Evolutionary conservation across 2,329 filamentous ascomycete species (phyloP), one percentile per base, ranked within the genome.

Genomic region (Pseudocercospora eumusae): DNA sequence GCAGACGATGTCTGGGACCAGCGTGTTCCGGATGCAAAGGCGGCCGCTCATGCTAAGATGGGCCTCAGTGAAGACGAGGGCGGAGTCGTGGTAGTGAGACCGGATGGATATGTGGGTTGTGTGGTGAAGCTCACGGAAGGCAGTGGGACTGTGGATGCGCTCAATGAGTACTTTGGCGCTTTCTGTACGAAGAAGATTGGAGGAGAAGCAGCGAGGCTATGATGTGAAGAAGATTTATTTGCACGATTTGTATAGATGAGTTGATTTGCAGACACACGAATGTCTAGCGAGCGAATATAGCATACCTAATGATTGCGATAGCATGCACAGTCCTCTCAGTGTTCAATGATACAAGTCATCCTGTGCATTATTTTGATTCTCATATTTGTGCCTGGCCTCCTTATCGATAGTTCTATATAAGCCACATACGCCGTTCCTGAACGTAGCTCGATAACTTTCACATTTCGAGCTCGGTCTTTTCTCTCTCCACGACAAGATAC

Each of bases 101-200:
- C 93, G 0, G 92, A 96, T 75, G 92, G 92, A 7, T 95, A 96
- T 75, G 88, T 96, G 27, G 91, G 89, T 21, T 83, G 91, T 64
- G 89, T 92, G 3, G 84, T 90, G 10, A 82, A 82, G 69, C 79
- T 97, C 21, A 87, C 85, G 1, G 88, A 93, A 75, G 93, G 92
- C 0, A 85, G 78, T 61, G 91, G 86, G 15, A 96, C 92, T 0
- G 86, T 91, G 0, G 90, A 96, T 70, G 91, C 95, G 15, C 78
- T 97, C 69, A 91, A 97, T 72, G 82, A 84, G 66, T 97, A 96
- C 75, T 97, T 96, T 77, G 82, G 83, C 4, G 76, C 86, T 0
- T 93, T 96, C 69, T 84, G 84, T 59, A 84, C 85, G 10, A 91
- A 89, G 79, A 82, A 79, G 62, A 57, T 80, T 40, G 79, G 79